A percentile compares a stretch with the other conserved stretches of the same genome.
phyloP scores from a whole-genome alignment of 2,329 filamentous ascomycete genomes.

The Huntiella moniliformis region DNA sequence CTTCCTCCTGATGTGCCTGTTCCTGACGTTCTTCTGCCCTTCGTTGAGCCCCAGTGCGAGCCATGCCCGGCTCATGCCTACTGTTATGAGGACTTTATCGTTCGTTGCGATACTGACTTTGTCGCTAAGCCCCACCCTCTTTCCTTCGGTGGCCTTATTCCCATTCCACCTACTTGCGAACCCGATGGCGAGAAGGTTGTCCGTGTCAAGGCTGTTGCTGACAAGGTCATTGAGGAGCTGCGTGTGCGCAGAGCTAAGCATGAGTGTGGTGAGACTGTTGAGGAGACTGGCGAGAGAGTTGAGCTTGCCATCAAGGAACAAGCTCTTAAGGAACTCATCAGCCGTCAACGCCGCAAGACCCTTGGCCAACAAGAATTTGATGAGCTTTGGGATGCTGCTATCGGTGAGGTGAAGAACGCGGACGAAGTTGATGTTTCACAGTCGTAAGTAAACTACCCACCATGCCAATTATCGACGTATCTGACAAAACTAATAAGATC shows the following conservation, averaged over 20 bases:
- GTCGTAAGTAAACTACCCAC: constrained; percentile 29
- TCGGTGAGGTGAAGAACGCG: constrained; percentile 48
- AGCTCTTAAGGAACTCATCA: constrained; percentile 60
- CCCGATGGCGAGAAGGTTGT: constrained; percentile 84
- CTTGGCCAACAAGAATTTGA: constrained; percentile 84
- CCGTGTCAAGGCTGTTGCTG: constrained; percentile 69
- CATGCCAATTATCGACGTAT: constrained; percentile 19
- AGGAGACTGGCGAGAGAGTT: constrained; percentile 40
- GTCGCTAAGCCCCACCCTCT: constrained; percentile 70
- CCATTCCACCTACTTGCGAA: constrained; percentile 79
- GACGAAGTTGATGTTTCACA: constrained; percentile 38
- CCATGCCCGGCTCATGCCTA: constrained; percentile 78
- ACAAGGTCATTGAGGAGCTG: constrained; percentile 72
- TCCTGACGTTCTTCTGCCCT: constrained; percentile 50
- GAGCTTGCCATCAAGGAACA: constrained; percentile 44
- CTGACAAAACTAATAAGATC: constrained; percentile 66
- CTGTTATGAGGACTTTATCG: constrained; percentile 61
- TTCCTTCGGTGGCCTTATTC: constrained; percentile 60
- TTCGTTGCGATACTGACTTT: constrained; percentile 72
- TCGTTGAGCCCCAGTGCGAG: constrained; percentile 69
- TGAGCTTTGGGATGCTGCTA: constrained; percentile 59
- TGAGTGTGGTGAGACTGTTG: constrained; percentile 61
- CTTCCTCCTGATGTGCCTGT: constrained; percentile 33
- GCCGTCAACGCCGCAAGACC: constrained; percentile 57
- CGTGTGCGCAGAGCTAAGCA: constrained; percentile 71